Base-by-base conservation (phyloP, 1,284 basidiomycete genomes). In the Ceratobasidium papillatum region DNA sequence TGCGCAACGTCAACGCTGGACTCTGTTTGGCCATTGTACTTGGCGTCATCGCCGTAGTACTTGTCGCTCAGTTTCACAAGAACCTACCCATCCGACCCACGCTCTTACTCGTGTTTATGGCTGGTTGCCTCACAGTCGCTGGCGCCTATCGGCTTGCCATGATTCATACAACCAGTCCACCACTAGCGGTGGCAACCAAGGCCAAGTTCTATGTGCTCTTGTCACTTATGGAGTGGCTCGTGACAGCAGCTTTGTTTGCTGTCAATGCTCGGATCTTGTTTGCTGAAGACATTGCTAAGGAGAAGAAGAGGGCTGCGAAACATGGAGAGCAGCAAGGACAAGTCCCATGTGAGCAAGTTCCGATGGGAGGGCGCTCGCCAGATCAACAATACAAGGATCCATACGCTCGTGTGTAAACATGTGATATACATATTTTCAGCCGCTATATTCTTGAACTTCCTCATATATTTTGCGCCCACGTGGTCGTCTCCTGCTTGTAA, bases 141-240 rank as follows among this genome's bases (percentile, higher is more conserved):
- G 65, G 65, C n/a, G 43, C 74, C 12, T 75, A 75, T 43, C 74
- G 74, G 19, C 49, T 75, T 14, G 59, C 66, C 7, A 62, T 38
- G 17, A 69, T 75, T 32, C 68, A 71, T 25, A 69, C 56, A 9
- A 63, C 43, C 4, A 56, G 19, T n/a, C 65, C 65, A 7, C 61
- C 65, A 17, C 32, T 75, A n/a, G 22, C 65, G 14, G 30, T 32
- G 7, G 49, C 62, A 14, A 71, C 68, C 54, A 71, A 75, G 49
- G 66, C 58, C 74, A 75, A 75, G 58, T 75, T 75, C 34, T 75
- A 75, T 43, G 25, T 71, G 14, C 52, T 75, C 43, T 45, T 69
- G 45, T 54, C 65, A 38, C 65, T 69, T 25, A 75, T 63, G 74
- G 74, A 75, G 74, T 75, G 66, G 74, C 25, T 75, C 14, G 74